Base-by-base conservation (phyloP, 1,284 basidiomycete species). In the Ustilago cynodontis region DNA sequence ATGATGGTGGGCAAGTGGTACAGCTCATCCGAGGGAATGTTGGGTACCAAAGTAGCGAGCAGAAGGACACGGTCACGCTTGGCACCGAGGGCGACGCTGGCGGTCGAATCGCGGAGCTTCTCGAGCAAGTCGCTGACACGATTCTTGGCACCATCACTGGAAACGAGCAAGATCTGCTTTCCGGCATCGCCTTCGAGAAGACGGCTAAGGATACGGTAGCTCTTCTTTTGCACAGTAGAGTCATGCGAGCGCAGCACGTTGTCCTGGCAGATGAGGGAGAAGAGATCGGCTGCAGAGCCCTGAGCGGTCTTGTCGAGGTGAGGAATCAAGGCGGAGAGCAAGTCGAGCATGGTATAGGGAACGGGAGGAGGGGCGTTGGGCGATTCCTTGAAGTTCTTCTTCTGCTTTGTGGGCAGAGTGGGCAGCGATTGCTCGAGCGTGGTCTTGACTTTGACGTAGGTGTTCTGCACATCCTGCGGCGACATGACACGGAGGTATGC, bases 191-290 rank as follows among this genome's bases (percentile, higher is more conserved):
- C 78, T 29, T 78, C 78, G 53, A 85, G 54, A 45, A 86, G 55
- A 71, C 92, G 92, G 50, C 92, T 89, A 6, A 99, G 88, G 22
- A 94, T 91, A 82, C 95, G 93, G 88, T 99, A 99, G 18, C 92
- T 92, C 78, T 96, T 94, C 87, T 99, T 99, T 88, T 99, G 97
- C 1, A 98, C 91, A 1, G 93, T 93, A 79, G 98, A 94, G 73
- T 88, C 84, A 31, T 70, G 62, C 53, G 65, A 89, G 2, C 94
- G 87, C 7, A 94, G 89, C 31, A 90, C 89, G 2, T 88, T 84
- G 55, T 83, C 71, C 57, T 69, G 58, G 74, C 67, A 65, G 1
- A 89, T 88, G 28, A 92, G 84, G 26, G 90, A 87, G 86, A 94
- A 81, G 55, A 85, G 75, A 45, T 76, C 64, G 39, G 51, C 54